Evolutionary conservation across 2,329 filamentous ascomycete genomes (phyloP), one percentile per base, ranked within the genome.

Genomic region (Alternaria rosae): DNA sequence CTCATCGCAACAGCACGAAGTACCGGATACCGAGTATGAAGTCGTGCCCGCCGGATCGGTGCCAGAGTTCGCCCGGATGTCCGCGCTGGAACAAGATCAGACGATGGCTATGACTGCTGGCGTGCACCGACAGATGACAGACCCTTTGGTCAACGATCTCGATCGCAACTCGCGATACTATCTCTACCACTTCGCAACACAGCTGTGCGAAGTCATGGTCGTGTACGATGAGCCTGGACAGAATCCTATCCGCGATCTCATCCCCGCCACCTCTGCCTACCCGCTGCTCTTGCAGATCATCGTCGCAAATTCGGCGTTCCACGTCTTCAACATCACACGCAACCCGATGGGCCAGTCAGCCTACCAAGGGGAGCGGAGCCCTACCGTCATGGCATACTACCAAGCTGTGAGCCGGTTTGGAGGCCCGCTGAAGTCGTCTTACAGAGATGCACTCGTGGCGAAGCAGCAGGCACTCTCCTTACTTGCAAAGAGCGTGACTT

Each of bases 101-200:
- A 54, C 68, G 12, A 51, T 56, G 20, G 61, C 64, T 7, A 62
- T 75, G 50, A 73, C 76, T 23, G 60, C 75, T 45, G 73, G 75
- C 20, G 68, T 81, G n/a, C 77, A 79, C 9, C 81, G 71, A 77
- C 72, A 80, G 28, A 76, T 87, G 51, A 80, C 83, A 26, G 87
- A 89, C 70, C 87, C 87, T 12, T 67, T 88, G 47, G 81, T 88
- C 59, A 84, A 87, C 66, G 84, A 86, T 65, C 80, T 88, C 44
- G 81, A 83, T 65, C 75, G 66, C 15, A 70, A 80, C 47, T 80
- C 81, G 3, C 78, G 83, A 38, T 82, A 82, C 61, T 85, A 85
- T 56, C 73, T 85, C 8, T 77, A 78, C 61, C 82, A 85, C 82
- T 79, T 75, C 32, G 86, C 75, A 74, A 83, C 56, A 77, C 74